Conservation (phyloP, 768 basidiomycete genomes). For the Naganishia randhawae region DNA sequence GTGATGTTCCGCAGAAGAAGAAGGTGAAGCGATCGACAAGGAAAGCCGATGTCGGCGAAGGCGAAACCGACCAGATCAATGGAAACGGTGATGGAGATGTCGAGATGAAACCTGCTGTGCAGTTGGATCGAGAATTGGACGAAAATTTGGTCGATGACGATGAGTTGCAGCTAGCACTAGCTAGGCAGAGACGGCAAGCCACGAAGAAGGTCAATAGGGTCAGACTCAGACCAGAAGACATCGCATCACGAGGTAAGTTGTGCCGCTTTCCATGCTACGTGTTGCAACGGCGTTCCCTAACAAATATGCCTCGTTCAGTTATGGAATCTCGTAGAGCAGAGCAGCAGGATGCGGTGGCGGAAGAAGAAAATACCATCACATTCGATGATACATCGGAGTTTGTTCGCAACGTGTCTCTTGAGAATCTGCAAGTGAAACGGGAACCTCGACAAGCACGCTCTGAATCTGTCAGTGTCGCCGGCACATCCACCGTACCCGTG, state of each 20-base stretch:
- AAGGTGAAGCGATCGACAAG: slow-evolving; percentile 76
- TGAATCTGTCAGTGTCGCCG: slow-evolving; percentile 27
- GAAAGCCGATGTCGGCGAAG: slow-evolving; percentile 55
- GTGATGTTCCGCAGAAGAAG: slow-evolving; percentile 62
- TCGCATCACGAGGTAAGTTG: slow-evolving; percentile 56
- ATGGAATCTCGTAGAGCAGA: slow-evolving; percentile 59
- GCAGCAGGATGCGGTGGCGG: slow-evolving; percentile 39
- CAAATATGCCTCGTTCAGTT: slow-evolving; percentile 53
- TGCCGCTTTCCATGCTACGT: background rate
- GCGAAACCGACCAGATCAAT: slow-evolving; percentile 52
- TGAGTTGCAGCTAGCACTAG: slow-evolving; percentile 88
- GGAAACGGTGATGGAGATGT: slow-evolving; percentile 77
- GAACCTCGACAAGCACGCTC: slow-evolving; percentile 51
- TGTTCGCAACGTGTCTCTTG: slow-evolving; percentile 60
- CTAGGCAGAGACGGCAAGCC: slow-evolving; percentile 77
- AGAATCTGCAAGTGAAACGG: slow-evolving; percentile 44
- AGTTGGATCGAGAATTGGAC: slow-evolving; percentile 66
- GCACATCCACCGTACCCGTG: background rate
- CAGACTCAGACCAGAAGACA: slow-evolving; percentile 70
- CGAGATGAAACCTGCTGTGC: slow-evolving; percentile 66
- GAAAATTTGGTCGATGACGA: slow-evolving; percentile 96
- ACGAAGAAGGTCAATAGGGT: slow-evolving; percentile 69
- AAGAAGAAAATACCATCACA: slow-evolving; percentile 62
- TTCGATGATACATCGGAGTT: slow-evolving; percentile 98
- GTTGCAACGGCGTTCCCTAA: slow-evolving; percentile 39